Percentiles rank a stretch among this genome's conserved stretches.
Evolutionary conservation across 495 filamentous ascomycete species (phyloP).

Genomic region (Hypoxylon intermedium): DNA sequence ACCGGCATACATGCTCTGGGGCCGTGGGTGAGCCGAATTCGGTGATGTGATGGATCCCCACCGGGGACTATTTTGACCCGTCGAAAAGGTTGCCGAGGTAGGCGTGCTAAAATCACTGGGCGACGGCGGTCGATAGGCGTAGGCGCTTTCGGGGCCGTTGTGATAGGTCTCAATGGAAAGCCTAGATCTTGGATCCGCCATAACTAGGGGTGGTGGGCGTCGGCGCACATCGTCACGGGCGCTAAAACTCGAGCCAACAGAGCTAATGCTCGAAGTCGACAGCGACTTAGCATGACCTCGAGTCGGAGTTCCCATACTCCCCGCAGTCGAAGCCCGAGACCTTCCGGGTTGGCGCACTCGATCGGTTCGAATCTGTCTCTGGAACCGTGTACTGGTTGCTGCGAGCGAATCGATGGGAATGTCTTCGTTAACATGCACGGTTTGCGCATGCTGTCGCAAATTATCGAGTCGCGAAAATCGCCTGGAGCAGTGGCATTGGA

Average conservation of each 20-base stretch:
- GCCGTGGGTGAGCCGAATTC: conserved; percentile 67
- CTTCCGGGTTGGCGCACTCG: conserved; percentile 73
- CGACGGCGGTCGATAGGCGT: conserved; percentile 62
- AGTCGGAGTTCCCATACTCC: conserved; percentile 64
- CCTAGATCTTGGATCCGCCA: conserved; percentile 73
- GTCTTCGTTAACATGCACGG: conserved; percentile 96
- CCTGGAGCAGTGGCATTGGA: conserved; percentile 94
- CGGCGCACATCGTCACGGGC: conserved; percentile 66
- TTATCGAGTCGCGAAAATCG: conserved; percentile 98
- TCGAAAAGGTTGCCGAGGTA: conserved; percentile 76
- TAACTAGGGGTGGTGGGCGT: conserved; percentile 81
- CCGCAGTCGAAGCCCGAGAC: conserved; percentile 77
- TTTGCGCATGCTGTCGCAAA: conserved; percentile 94
- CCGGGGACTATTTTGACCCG: conserved; percentile 73
- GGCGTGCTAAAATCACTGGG: conserved; percentile 78
- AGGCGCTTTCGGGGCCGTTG: conserved; percentile 56
- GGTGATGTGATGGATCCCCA: conserved; percentile 72
- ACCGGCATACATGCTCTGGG: conserved; percentile 69
- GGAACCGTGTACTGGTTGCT: conserved; percentile 90
- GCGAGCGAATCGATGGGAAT: conserved; percentile 93
- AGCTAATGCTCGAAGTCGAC: conserved; percentile 84
- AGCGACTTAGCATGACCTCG: conserved; percentile 83
- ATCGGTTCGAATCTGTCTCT: conserved; percentile 87
- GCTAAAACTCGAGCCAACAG: conserved; percentile 74
- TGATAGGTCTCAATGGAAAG: conserved; percentile 70